Conservation (phyloP, 345 rosid species). For the Dipteronia sinensis region DNA sequence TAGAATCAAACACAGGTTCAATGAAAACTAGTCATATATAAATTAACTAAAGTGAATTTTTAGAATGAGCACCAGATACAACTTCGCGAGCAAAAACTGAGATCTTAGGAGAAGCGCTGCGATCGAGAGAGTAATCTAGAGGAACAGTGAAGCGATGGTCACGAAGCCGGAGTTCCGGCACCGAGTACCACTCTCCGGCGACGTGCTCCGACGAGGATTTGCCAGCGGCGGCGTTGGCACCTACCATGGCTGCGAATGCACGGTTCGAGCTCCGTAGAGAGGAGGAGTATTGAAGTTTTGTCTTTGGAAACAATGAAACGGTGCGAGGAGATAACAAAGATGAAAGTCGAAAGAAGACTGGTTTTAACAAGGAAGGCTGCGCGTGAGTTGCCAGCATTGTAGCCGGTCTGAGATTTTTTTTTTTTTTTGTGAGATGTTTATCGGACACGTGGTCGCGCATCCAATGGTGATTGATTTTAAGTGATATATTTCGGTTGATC, state of each 20-base stretch:
- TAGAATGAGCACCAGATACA: conserved; percentile 56
- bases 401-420: background rate
- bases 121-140: conserved; percentile 58
- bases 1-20: conserved; percentile 7
- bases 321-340: conserved; percentile 17
- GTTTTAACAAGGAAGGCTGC: conserved; percentile 27
- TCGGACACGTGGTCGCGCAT: background rate
- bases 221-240: conserved; percentile 6
- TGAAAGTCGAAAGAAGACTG: conserved; percentile 17
- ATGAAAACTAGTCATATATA: background rate
- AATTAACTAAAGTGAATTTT: background rate
- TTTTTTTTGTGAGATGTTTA: background rate
- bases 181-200: conserved; percentile 67
- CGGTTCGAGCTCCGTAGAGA: conserved; percentile 27
- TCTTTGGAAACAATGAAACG: conserved; percentile 4
- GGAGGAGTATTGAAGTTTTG: conserved; percentile 11
- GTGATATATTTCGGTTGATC: background rate
- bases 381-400: conserved; percentile 40
- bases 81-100: conserved; percentile 83
- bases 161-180: conserved; percentile 82
- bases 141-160: conserved; percentile 81
- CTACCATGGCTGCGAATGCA: conserved; percentile 40
- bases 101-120: conserved; percentile 48
- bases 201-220: conserved; percentile 47
- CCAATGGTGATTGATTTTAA: background rate